phyloP scores from a whole-genome alignment of 305 asterid species.

The Rubia occidens region DNA sequence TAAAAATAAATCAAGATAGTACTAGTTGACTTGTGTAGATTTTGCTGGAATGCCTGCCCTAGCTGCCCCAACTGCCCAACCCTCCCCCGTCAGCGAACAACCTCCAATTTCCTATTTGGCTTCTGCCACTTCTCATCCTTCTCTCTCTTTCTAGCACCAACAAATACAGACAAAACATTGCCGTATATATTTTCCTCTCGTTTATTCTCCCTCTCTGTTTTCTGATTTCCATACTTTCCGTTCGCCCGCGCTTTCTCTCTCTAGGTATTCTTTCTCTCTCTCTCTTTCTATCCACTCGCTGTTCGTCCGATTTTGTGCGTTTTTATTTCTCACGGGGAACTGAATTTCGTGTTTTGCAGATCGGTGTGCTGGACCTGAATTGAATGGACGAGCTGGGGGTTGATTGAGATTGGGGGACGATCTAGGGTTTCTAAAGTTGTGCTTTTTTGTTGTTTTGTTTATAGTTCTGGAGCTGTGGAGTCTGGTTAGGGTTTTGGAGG shows the following conservation, averaged over 20 bases:
- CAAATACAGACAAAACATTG: neutral
- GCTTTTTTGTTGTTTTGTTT: neutral
- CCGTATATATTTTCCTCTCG: neutral
- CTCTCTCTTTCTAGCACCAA: neutral
- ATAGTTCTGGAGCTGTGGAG: neutral
- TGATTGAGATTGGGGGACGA: constrained; percentile 24
- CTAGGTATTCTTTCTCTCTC: neutral
- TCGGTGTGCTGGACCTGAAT: constrained; percentile 30
- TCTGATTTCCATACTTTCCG: neutral
- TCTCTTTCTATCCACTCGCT: constrained; percentile 5
- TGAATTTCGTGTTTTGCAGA: constrained; percentile 21
- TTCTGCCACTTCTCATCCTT: constrained; percentile 1
- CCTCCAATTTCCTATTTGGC: constrained; percentile 2
- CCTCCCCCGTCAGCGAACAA: constrained; percentile 3
- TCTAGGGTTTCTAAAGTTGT: constrained; percentile 35
- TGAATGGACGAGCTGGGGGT: constrained; percentile 22
- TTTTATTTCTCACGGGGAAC: neutral
- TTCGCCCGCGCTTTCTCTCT: neutral
- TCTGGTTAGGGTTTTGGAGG: constrained; percentile 14
- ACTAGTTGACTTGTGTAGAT: neutral
- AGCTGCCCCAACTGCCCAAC: constrained; percentile 5
- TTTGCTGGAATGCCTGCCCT: neutral
- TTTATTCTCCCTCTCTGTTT: neutral
- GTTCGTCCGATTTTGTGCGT: neutral
- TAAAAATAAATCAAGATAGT: too few relatives aligned